Conservation (phyloP, 208 protist genomes). For the Leishmania tropica region DNA sequence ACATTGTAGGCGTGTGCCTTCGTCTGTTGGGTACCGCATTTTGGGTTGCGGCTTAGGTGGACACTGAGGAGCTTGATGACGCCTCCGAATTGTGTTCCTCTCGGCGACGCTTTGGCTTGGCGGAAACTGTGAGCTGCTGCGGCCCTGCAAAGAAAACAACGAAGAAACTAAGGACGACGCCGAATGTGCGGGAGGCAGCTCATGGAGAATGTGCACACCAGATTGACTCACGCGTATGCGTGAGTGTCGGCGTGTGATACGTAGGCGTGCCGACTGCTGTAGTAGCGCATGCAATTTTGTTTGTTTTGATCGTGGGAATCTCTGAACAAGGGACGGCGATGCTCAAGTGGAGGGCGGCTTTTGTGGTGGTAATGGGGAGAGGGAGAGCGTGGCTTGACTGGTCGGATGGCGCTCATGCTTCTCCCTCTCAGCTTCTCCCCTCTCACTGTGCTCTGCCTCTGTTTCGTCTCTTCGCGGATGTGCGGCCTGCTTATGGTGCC, state of each 20-base stretch:
- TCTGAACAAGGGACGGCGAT: neutral
- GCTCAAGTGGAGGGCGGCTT: neutral
- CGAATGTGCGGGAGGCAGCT: neutral
- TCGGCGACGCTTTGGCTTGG: neutral
- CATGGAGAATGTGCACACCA: neutral
- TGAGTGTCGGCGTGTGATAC: neutral
- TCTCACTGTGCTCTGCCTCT: neutral
- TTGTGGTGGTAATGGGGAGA: neutral
- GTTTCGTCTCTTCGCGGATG: neutral
- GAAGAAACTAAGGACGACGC: neutral
- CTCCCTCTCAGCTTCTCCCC: neutral
- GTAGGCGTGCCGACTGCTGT: neutral
- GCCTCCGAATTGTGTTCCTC: neutral
- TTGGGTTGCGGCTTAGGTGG: neutral
- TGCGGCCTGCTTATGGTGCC: neutral
- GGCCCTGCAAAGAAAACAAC: neutral
- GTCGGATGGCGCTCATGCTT: neutral
- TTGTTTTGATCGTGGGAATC: neutral
- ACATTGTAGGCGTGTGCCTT: neutral
- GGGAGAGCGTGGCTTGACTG: neutral
- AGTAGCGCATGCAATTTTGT: neutral
- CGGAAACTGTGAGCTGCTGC: neutral
- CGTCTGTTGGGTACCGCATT: neutral
- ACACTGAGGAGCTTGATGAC: neutral
- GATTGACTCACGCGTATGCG: neutral